phyloP scores from a whole-genome alignment of 1,139 yeast species.

The Yamadazyma oceani region DNA sequence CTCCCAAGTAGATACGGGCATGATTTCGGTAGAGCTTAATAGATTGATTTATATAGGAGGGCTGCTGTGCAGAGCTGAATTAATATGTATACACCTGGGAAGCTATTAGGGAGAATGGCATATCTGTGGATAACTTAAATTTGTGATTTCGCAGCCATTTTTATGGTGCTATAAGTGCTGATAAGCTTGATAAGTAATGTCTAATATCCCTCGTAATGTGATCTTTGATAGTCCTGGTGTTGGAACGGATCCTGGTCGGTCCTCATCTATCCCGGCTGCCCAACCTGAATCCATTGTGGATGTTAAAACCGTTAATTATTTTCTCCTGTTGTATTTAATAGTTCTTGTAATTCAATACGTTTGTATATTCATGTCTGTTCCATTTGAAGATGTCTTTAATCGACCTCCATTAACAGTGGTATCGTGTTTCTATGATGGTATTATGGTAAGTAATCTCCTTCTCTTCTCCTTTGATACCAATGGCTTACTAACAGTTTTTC shows the following conservation, averaged over 20 bases:
- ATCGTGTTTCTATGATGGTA: constrained; percentile 26
- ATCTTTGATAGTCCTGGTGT: constrained; percentile 4
- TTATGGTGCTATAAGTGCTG: too few species aligned
- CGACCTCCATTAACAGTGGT: constrained; percentile 35
- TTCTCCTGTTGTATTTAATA: constrained; percentile 28
- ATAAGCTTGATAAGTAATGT: too few species aligned
- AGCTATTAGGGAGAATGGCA: too few species aligned
- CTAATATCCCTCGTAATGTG: constrained; percentile 7
- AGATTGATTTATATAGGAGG: too few species aligned
- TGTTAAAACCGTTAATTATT: constrained; percentile 17
- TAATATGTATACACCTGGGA: too few species aligned
- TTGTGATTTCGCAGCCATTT: constrained; percentile 6
- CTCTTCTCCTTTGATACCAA: too few species aligned
- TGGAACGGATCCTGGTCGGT: neutral
- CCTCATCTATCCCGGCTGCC: constrained; percentile 2
- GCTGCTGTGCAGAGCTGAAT: too few species aligned
- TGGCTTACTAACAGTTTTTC: constrained; percentile 12
- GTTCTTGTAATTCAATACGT: constrained; percentile 39
- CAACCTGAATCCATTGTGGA: constrained; percentile 13
- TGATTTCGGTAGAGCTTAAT: neutral
- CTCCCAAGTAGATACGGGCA: constrained; percentile 14
- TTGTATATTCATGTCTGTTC: constrained; percentile 39
- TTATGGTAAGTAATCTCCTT: constrained; percentile 31
- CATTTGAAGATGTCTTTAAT: constrained; percentile 43
- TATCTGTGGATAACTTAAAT: too few species aligned